Evolutionary conservation across 345 rosid species (phyloP).

Genomic region (Anastatica hierochuntica): DNA sequence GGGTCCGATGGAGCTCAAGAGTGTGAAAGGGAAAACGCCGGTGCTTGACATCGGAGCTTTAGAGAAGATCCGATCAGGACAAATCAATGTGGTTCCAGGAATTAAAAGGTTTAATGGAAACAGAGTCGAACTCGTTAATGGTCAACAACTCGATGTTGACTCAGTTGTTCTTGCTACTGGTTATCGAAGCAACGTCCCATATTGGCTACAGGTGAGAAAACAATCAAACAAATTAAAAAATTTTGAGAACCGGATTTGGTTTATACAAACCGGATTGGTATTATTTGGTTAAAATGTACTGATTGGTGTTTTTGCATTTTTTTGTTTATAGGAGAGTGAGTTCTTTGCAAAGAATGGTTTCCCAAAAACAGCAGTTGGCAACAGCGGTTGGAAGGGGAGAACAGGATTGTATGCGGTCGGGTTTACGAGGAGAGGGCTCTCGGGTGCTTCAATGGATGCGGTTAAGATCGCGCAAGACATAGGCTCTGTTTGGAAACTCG

Average conservation of each 20-base stretch:
- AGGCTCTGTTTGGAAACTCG: slow-evolving; percentile 63
- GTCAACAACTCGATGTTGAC: slow-evolving; percentile 42
- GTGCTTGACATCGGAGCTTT: slow-evolving; percentile 74
- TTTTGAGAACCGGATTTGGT: slow-evolving; percentile 2
- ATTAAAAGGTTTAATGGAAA: slow-evolving; percentile 41
- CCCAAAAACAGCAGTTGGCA: slow-evolving; percentile 48
- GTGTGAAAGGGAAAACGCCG: slow-evolving; percentile 60
- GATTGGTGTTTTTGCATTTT: slow-evolving; percentile 13
- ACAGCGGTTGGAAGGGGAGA: slow-evolving; percentile 70
- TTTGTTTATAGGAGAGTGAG: slow-evolving; percentile 47
- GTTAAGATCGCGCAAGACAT: slow-evolving; percentile 64
- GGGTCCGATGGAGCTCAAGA: slow-evolving; percentile 64
- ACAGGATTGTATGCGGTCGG: slow-evolving; percentile 81
- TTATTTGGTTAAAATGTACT: background rate
- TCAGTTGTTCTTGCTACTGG: slow-evolving; percentile 71
- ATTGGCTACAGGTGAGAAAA: slow-evolving; percentile 68
- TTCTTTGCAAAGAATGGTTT: slow-evolving; percentile 63
- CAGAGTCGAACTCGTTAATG: slow-evolving; percentile 57
- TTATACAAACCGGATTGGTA: background rate
- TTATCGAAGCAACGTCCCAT: slow-evolving; percentile 59
- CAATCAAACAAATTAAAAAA: too few species aligned
- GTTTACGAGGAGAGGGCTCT: slow-evolving; percentile 74
- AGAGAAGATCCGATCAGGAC: slow-evolving; percentile 53
- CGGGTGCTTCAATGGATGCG: slow-evolving; percentile 78
- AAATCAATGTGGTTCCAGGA: slow-evolving; percentile 59